A percentile compares a stretch with the other conserved stretches of the same genome.
These are phyloP conservation scores for Fulvia fulva DNA, from an alignment of 2,329 filamentous ascomycete genomes.

Conservation along the genomic window DNA sequence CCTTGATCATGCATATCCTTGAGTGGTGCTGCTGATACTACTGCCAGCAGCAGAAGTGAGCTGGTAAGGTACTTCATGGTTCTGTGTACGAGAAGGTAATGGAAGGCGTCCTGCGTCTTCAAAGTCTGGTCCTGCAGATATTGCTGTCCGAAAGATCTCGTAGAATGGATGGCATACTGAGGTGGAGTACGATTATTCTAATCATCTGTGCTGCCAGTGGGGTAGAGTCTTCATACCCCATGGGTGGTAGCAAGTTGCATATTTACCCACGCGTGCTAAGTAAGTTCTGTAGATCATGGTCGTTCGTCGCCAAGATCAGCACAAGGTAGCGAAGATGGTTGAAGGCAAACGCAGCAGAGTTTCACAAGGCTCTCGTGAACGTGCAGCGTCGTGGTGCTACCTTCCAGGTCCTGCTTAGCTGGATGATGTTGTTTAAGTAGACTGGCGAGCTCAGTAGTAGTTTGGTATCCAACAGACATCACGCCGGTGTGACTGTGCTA, in stretches of 20 bases:
- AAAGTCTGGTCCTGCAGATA: background rate
- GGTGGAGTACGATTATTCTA: background rate
- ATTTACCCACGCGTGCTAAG: background rate
- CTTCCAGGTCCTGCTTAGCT: background rate
- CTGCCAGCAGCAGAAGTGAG: background rate
- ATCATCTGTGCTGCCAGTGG: background rate
- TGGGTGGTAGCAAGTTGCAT: background rate
- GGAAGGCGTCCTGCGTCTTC: background rate
- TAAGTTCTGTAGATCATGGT: background rate
- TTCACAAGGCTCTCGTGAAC: background rate
- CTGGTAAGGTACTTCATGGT: background rate
- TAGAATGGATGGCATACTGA: background rate
- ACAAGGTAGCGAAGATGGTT: background rate
- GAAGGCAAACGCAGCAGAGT: background rate
- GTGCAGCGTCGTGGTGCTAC: background rate
- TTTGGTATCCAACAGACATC: too few relatives aligned
- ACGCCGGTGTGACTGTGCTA: too few relatives aligned
- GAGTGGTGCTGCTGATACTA: background rate
- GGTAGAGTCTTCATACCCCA: background rate
- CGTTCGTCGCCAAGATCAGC: background rate
- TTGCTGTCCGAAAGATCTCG: background rate
- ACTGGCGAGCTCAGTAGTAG: too few relatives aligned
- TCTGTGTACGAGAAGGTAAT: background rate
- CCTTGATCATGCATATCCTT: background rate
- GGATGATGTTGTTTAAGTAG: background rate